Percentiles rank a stretch among this genome's conserved stretches.
Evolutionary conservation across 148 eudicot genomes (phyloP).

Genomic region (Cornus kousa): DNA sequence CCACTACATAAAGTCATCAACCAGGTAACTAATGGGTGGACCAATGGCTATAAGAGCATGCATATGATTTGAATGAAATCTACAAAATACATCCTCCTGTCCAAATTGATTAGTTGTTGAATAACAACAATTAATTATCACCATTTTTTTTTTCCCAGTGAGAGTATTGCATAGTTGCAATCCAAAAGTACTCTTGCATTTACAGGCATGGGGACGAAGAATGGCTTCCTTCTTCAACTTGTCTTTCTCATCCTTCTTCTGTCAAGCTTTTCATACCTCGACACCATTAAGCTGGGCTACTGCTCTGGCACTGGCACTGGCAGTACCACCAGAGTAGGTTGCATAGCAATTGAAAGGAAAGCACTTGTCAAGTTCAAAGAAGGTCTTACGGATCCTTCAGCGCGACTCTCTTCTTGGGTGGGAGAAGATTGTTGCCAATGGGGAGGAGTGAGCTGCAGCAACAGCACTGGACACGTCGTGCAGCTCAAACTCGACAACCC

Average conservation of each 20-base stretch:
- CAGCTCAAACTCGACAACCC: conserved; percentile 7
- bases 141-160: too few species aligned
- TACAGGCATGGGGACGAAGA: not conserved
- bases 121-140: too few species aligned
- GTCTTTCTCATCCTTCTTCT: not conserved
- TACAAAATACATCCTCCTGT: too few species aligned
- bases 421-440: conserved; percentile 14
- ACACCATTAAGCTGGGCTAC: not conserved
- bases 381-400: conserved; percentile 6
- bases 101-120: too few species aligned
- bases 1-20: too few species aligned
- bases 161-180: too few species aligned
- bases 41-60: too few species aligned
- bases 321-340: not conserved
- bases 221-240: not conserved
- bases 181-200: too few species aligned
- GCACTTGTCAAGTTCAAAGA: conserved; percentile 16
- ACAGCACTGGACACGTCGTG: not conserved
- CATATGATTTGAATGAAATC: too few species aligned
- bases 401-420: conserved; percentile 17
- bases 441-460: conserved; percentile 17
- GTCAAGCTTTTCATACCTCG: not conserved
- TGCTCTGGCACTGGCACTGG: not conserved
- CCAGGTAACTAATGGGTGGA: too few species aligned
- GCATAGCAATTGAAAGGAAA: conserved; percentile 6